Base-by-base conservation (phyloP, 2,329 filamentous ascomycete species). In the Xylariaceae sp. region DNA sequence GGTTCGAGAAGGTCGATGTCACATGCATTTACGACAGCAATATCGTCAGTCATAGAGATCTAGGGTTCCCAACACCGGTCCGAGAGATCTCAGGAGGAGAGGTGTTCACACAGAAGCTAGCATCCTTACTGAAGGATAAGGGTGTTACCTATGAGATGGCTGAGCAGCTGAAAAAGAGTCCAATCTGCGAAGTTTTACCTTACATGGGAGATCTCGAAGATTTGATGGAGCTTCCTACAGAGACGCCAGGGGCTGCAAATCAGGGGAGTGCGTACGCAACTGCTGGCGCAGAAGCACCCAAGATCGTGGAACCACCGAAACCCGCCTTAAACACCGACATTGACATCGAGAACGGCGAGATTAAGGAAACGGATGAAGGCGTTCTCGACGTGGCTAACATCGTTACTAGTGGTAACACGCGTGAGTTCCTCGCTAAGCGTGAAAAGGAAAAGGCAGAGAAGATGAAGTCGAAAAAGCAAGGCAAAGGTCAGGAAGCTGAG, bases 1-100 rank as follows among this genome's bases (percentile, higher is more conserved):
- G 94, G 9, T 91, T 86, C 70, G 86, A 91, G 66, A 97, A 97
- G 76, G 91, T 93, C 20, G 92, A 99, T 66, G 84, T 99, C 16
- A 96, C 92, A 1, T 93, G 92, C 51, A 85, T 99, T 43, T 86
- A 87, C 53, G 93, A 97, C 58, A 93, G 89, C 65, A 76, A 85
- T 39, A 82, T 95, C 4, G 81, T 75, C 80, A 92, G 72, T 80
- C 89, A 73, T 75, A 85, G 67, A 81, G 84, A 68, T 72, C 83
- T 80, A 73, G 87, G 69, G 71, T 83, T 68, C 74, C 85, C 59
- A 56, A 69, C 70, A 18, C 66, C 71, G 0, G 66, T 68, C 20
- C 62, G 70, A 18, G 67, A 72, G 37, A 76, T 86, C 11, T 94
- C 91, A 56, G 94, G 94, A 60, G 94, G 94, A 44, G 89, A 97